Base-by-base conservation (phyloP, 805 yeast species). In the Hyphopichia homilentoma region DNA sequence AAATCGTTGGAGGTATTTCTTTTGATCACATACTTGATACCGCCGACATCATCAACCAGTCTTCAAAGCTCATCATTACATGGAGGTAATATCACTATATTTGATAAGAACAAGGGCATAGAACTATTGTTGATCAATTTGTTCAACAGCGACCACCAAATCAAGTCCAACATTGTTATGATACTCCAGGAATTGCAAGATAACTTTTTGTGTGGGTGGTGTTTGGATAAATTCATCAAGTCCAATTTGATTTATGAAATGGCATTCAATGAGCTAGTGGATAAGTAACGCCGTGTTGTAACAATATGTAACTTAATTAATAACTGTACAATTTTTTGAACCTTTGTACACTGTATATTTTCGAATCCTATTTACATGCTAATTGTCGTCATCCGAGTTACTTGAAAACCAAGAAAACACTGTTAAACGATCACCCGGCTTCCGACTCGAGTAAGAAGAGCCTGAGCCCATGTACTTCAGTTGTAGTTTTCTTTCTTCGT, bases 381-480 rank as follows among this genome's bases (percentile, higher is more conserved):
- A 26, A n/a, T 26, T 26, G 17, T 27, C 30, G 22, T 35, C 8
- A 31, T 26, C 33, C 20, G 42, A 36, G 27, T 40, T 46, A 15
- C 47, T 30, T 27, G 48, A 50, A 28, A 59, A 51, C 11, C 57
- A 31, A 18, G 48, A 36, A 34, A 44, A 55, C 48, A 65, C 48
- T 12, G 64, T 52, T 26, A 66, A 54, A 28, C 66, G 47, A 46
- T 79, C 88, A 39, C 84, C 85, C 11, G 69, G 58, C 35, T 62
- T 72, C 46, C 84, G 66, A n/a, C 77, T 62, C 23, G 61, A 53
- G 35, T 79, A 79, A 29, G 84, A 73, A 34, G 62, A 61, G 1
- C 86, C 85, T 1, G 81, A 68, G 4, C 88, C 90, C 44, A 80
- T 84, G 48, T 70, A 84, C 45, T 73, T 77, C 33, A 81, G 75